Conservation (phyloP, 306 rosid genomes). For the Citrullus amarus region DNA sequence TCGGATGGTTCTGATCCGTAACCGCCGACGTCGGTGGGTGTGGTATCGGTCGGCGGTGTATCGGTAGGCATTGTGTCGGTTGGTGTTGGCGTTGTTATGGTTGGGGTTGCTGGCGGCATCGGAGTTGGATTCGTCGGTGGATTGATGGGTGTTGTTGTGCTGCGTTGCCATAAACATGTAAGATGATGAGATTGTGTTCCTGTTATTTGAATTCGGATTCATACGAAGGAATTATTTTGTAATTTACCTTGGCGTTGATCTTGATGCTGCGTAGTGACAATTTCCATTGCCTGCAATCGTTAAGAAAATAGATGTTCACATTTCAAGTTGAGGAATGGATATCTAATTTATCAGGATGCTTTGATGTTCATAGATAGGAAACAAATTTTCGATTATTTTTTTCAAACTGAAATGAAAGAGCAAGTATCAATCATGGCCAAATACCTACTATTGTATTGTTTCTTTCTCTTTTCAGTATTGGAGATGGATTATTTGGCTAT, state of each 20-base stretch:
- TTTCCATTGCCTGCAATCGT: slow-evolving; percentile 49
- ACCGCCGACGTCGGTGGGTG: slow-evolving; percentile 43
- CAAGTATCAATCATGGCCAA: neutral
- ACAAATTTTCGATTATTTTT: neutral
- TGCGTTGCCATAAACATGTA: neutral
- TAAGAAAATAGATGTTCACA: slow-evolving; percentile 7
- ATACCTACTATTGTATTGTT: neutral
- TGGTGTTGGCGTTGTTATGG: neutral
- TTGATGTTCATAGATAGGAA: neutral
- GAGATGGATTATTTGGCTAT: neutral
- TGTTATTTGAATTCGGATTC: neutral
- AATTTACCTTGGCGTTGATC: slow-evolving; percentile 45
- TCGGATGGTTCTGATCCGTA: slow-evolving; percentile 56
- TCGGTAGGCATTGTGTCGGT: slow-evolving; percentile 10
- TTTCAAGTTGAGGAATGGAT: slow-evolving; percentile 11
- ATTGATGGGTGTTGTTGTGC: slow-evolving; percentile 6
- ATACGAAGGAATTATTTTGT: slow-evolving; percentile 15
- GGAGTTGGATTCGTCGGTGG: slow-evolving; percentile 15
- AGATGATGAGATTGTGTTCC: neutral
- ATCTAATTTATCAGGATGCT: neutral
- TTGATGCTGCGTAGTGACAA: slow-evolving; percentile 50
- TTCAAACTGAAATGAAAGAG: neutral
- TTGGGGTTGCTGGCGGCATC: neutral
- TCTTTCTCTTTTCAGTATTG: neutral
- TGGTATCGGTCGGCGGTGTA: slow-evolving; percentile 21